Evolutionary conservation across 345 rosid species (phyloP), one percentile per base, ranked within the genome.

Genomic region (Ailanthus altissimus): DNA sequence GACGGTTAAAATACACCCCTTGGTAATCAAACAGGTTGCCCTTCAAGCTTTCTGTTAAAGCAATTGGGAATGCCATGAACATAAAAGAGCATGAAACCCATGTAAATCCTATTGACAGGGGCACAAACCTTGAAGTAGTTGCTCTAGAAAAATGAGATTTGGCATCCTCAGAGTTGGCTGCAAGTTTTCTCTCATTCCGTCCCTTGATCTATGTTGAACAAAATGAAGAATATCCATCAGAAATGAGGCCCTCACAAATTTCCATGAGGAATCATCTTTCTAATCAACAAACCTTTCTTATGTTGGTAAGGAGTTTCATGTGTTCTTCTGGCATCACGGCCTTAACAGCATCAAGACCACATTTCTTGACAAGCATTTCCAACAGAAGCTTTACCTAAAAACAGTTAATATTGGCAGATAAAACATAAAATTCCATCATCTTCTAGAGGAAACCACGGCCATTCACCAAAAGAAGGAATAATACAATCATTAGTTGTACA

Each of bases 241-340:
- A 71, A 32, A 23, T 56, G 67, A 67, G 78, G 54, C 61, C 26
- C 69, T 73, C 1, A 63, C 5, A 72, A 26, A 64, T 71, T 74
- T 75, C 40, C 58, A 75, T 56, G 70, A 40, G 43, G 77, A 45
- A 12, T 53, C 15, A 18, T 26, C 28, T 43, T 49, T 65, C 28
- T 20, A 26, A 59, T 66, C 36, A 59, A 80, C 84, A 47, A 71
- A 96, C 99, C 97, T 96, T 96, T 77, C 98, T 88, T 69, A 96
- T 90, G 82, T 96, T 93, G n/a, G 91, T 87, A 38, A 96, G 92
- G 73, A 93, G 97, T 81, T 90, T 95, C 94, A 89, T 92, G 85
- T 95, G 99, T 80, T 93, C 97, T 82, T 90, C 93, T 67, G 98
- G 98, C 97, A 96, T 93, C 77, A 96, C 98, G 32, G 94, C 90